phyloP scores from a whole-genome alignment of 345 rosid species.

The Eutrema heterophyllum region DNA sequence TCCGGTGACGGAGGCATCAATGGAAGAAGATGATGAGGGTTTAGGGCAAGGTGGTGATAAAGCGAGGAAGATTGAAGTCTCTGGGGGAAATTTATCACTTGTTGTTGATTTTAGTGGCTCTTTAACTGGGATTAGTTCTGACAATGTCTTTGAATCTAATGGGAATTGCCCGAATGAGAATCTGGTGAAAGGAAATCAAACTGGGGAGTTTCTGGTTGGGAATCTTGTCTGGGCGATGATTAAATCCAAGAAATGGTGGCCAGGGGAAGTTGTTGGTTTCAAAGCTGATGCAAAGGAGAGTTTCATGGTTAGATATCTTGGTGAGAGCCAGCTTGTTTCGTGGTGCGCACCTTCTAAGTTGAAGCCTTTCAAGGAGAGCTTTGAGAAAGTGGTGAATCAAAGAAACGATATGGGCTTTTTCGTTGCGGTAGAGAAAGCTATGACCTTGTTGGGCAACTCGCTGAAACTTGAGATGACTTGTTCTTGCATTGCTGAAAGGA shows the following conservation, averaged over 20 bases:
- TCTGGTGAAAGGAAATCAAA: slow-evolving; percentile 17
- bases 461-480: slow-evolving; percentile 57
- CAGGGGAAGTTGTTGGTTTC: slow-evolving; percentile 58
- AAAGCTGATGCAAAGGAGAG: slow-evolving; percentile 31
- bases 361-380: slow-evolving; percentile 58
- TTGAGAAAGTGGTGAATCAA: slow-evolving; percentile 40
- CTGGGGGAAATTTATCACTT: slow-evolving; percentile 55
- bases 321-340: slow-evolving; percentile 44
- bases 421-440: slow-evolving; percentile 61
- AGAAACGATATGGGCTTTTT: slow-evolving; percentile 44
- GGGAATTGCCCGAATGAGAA: slow-evolving; percentile 11
- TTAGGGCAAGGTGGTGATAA: slow-evolving; percentile 25
- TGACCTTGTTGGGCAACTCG: slow-evolving; percentile 52
- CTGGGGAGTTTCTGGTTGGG: slow-evolving; percentile 42
- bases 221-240: slow-evolving; percentile 78
- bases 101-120: slow-evolving; percentile 63
- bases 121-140: slow-evolving; percentile 13
- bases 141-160: slow-evolving; percentile 14
- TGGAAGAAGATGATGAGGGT: slow-evolving; percentile 27
- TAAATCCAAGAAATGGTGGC: slow-evolving; percentile 77
- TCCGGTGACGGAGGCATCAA: slow-evolving; percentile 22
- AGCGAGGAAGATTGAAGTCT: slow-evolving; percentile 42
- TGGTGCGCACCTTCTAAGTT: slow-evolving; percentile 51
- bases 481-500: slow-evolving; percentile 37
- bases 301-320: slow-evolving; percentile 50